Evolutionary conservation across 805 yeast species (phyloP), one percentile per base, ranked within the genome.

Genomic region (Candida maris): DNA sequence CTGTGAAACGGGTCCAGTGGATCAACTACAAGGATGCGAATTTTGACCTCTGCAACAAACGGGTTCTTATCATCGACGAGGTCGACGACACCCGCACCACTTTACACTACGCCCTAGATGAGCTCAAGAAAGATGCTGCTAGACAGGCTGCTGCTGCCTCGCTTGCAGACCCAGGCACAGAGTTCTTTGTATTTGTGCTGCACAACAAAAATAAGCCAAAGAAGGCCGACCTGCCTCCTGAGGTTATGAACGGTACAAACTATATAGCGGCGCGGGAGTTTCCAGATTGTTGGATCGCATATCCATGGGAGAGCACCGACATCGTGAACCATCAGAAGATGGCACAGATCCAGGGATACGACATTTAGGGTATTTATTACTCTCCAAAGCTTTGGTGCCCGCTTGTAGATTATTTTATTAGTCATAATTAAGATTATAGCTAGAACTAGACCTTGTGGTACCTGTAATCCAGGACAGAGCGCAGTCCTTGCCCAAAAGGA

Each of bases 61-160:
- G 74, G 52, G 73, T 84, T 17, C 64, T 84, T 54, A 78, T 84
- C 40, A 84, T 84, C 31, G 94, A 84, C 56, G 94, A 84, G 59
- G 94, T 84, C 30, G 94, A 84, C 60, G 94, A 84, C 57, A 84
- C 94, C 18, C 74, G 94, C 68, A 83, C 89, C 29, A 84, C 94
- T 21, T 68, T 84, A 41, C 89, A 83, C 54, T 84, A 84, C 53
- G 93, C 93, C 3, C 69, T 84, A 25, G 69, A 76, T 35, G 94
- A 84, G 57, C 67, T 84, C 56, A 74, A 81, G 55, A 79, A 80
- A 52, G 94, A 84, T 61, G 80, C 83, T 27, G 75, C 51, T 8
- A 70, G 66, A 27, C 87, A 81, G 62, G 77, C 81, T 27, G 53
- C 64, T 36, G 77, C 69, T 15, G 57, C 65, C 42, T 77, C 78